Evolutionary conservation across 1,284 basidiomycete genomes (phyloP).

Genomic region (Irpex sp.): DNA sequence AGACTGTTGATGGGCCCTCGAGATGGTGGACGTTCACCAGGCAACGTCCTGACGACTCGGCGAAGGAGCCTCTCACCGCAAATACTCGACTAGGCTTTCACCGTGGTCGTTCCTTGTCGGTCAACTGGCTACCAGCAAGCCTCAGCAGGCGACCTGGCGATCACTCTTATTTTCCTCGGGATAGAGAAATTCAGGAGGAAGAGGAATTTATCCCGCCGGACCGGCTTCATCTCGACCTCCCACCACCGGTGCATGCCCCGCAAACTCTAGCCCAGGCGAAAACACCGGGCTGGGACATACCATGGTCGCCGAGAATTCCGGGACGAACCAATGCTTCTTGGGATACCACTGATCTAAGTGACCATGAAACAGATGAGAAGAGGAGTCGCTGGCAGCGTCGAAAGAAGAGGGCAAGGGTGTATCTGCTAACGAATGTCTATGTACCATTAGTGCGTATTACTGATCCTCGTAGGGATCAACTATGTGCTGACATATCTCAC

Average conservation of each 20-base stretch:
- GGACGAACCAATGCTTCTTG: slow-evolving; percentile 13
- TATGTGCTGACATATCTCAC: slow-evolving; percentile 19
- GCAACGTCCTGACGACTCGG: slow-evolving; percentile 20
- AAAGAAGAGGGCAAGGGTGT: slow-evolving; percentile 54
- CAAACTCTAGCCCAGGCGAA: slow-evolving; percentile 52
- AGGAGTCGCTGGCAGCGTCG: slow-evolving; percentile 39
- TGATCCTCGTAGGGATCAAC: slow-evolving; percentile 8
- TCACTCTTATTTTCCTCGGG: slow-evolving; percentile 13
- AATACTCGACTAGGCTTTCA: slow-evolving; percentile 15
- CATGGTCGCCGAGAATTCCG: slow-evolving; percentile 52
- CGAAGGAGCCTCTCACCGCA: slow-evolving; percentile 17
- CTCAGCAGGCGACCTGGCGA: slow-evolving; percentile 26
- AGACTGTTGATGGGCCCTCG: slow-evolving; percentile 34
- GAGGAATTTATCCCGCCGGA: slow-evolving; percentile 14
- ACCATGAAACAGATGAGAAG: slow-evolving; percentile 32
- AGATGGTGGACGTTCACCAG: slow-evolving; percentile 67
- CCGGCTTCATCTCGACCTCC: slow-evolving; percentile 35
- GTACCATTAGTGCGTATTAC: slow-evolving; percentile 63
- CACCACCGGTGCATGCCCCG: slow-evolving; percentile 36
- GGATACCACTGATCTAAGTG: slow-evolving; percentile 20
- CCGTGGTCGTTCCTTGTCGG: slow-evolving; percentile 22
- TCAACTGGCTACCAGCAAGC: slow-evolving; percentile 27
- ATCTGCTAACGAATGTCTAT: slow-evolving; percentile 68
- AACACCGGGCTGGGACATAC: slow-evolving; percentile 65
- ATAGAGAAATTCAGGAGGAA: slow-evolving; percentile 14